Percentiles rank a stretch among this genome's conserved stretches.
Conservation (phyloP, 768 basidiomycete genomes). For the Agaricus subrufescens region DNA sequence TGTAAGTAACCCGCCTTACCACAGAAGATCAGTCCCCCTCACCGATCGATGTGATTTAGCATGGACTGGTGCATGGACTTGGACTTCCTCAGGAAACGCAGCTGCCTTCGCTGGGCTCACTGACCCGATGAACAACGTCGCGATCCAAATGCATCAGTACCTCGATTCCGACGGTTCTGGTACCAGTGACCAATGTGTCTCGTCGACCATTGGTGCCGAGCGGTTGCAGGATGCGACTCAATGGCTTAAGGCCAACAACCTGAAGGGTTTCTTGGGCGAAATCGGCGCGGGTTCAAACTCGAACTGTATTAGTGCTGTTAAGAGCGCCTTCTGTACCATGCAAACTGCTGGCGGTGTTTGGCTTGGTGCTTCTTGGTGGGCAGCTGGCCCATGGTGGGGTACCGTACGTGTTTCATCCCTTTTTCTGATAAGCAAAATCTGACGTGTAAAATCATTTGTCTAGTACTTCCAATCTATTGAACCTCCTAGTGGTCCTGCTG, state of each 20-base stretch:
- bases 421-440: background rate
- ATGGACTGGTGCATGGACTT: slow-evolving; percentile 60
- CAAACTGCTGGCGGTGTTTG: slow-evolving; percentile 54
- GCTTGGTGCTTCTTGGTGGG: slow-evolving; percentile 54
- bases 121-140: slow-evolving; percentile 60
- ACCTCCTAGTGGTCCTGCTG: slow-evolving; percentile 52
- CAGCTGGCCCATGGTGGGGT: slow-evolving; percentile 62
- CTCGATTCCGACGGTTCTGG: slow-evolving; percentile 63
- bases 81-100: slow-evolving; percentile 52
- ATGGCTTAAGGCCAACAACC: slow-evolving; percentile 54
- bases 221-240: slow-evolving; percentile 50
- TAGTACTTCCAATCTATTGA: slow-evolving; percentile 60
- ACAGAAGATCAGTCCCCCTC: background rate
- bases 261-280: slow-evolving; percentile 65
- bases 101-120: slow-evolving; percentile 45
- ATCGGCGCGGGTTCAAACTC: slow-evolving; percentile 49
- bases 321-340: slow-evolving; percentile 55
- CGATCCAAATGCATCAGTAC: slow-evolving; percentile 68
- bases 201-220: slow-evolving; percentile 53
- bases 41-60: slow-evolving; percentile 24
- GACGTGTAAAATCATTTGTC: background rate
- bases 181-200: slow-evolving; percentile 49
- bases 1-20: slow-evolving; percentile 6
- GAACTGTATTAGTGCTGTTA: slow-evolving; percentile 42
- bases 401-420: slow-evolving; percentile 30